These are phyloP conservation scores for Trypanosoma avium DNA, from an alignment of 208 protist species.

Conservation along the genomic window DNA sequence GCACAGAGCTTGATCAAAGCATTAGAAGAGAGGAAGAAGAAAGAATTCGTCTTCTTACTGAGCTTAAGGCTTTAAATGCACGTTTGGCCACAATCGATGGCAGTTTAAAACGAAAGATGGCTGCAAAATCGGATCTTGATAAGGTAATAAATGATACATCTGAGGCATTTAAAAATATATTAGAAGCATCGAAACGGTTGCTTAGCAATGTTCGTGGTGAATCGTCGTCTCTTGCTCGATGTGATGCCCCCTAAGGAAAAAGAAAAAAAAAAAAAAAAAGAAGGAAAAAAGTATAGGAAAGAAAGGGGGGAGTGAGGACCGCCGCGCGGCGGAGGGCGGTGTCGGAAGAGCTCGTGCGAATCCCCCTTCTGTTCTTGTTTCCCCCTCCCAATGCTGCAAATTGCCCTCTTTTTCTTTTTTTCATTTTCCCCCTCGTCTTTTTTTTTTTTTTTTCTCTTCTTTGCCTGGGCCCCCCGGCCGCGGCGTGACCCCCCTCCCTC, in stretches of 20 bases:
- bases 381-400: background rate
- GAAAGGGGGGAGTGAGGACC: background rate
- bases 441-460: background rate
- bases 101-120: constrained; percentile 56
- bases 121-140: constrained; percentile 66
- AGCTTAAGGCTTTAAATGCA: constrained; percentile 54
- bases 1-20: constrained; percentile 54
- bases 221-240: constrained; percentile 26
- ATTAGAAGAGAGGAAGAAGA: constrained; percentile 83
- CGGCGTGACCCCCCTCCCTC: no score
- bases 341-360: no score
- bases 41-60: constrained; percentile 38
- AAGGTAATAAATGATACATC: constrained; percentile 79
- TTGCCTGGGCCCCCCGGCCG: background rate
- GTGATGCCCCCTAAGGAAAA: background rate
- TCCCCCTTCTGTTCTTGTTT: no score
- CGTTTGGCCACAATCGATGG: constrained; percentile 47
- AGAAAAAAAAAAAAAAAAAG: no score
- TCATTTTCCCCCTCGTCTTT: background rate
- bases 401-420: background rate
- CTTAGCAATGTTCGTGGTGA: constrained; percentile 71
- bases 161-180: constrained; percentile 80
- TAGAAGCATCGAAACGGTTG: constrained; percentile 84
- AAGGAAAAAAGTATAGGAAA: no score
- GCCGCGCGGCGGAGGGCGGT: background rate